Percentiles rank a stretch among this genome's conserved stretches.
Evolutionary conservation across 2,329 filamentous ascomycete species (phyloP).

Genomic region (Cordyceps fumosorosea): DNA sequence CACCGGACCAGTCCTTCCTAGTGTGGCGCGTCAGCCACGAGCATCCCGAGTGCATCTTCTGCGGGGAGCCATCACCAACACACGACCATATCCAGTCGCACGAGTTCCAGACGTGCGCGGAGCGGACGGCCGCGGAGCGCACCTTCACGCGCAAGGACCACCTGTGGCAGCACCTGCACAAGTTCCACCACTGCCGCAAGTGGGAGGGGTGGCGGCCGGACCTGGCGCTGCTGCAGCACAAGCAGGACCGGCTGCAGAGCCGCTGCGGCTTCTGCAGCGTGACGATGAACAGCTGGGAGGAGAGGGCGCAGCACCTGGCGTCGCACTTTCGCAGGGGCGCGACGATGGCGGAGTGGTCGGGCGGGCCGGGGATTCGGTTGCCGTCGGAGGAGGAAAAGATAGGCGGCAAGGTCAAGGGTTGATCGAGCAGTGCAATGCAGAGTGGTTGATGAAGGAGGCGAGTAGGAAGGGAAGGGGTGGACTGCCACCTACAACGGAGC

Average conservation of each 20-base stretch:
- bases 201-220: conserved; percentile 43
- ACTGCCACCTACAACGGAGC: background rate
- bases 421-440: background rate
- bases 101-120: conserved; percentile 42
- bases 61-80: conserved; percentile 27
- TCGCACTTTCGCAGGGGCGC: conserved; percentile 24
- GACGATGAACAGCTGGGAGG: conserved; percentile 22
- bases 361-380: conserved; percentile 7
- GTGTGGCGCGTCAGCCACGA: conserved; percentile 43
- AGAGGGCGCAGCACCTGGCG: conserved; percentile 24
- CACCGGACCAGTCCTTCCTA: conserved; percentile 31
- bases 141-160: conserved; percentile 37
- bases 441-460: too few relatives aligned
- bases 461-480: too few relatives aligned
- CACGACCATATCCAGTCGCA: conserved; percentile 32
- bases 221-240: conserved; percentile 26
- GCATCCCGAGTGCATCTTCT: conserved; percentile 34
- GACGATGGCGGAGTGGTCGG: conserved; percentile 21
- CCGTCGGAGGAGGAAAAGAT: background rate
- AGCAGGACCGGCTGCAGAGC: conserved; percentile 22
- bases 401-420: background rate
- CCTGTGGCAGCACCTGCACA: conserved; percentile 34
- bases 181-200: conserved; percentile 38
- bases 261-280: conserved; percentile 25
- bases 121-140: conserved; percentile 36